Conservation (phyloP, 306 rosid genomes). For the Gastrolobium bilobum region DNA sequence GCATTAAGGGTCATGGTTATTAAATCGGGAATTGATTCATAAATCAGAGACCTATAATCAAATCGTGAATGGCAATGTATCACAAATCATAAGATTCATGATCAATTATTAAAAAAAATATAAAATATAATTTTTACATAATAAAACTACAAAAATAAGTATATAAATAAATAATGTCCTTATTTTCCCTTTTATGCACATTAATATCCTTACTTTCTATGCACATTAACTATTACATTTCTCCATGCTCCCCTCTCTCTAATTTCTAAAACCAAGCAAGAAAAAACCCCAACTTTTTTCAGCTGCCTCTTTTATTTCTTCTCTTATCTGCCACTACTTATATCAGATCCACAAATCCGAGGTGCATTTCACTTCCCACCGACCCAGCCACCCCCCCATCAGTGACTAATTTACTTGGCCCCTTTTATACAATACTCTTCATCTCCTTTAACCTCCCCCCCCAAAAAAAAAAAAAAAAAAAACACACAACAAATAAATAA, state of each 20-base stretch:
- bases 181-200: not conserved
- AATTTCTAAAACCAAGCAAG: constrained; percentile 24
- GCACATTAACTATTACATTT: constrained; percentile 8
- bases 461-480: no score
- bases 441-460: not conserved
- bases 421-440: not conserved
- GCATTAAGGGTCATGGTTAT: constrained; percentile 5
- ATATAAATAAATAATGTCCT: not conserved
- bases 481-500: no score
- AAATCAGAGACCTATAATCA: not conserved
- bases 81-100: not conserved
- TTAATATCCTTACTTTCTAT: constrained; percentile 8
- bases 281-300: not conserved
- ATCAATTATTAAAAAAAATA: not conserved
- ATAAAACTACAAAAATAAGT: not conserved
- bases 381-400: not conserved
- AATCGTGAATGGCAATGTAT: not conserved
- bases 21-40: not conserved
- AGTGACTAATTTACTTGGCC: not conserved
- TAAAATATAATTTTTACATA: not conserved
- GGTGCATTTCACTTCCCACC: constrained; percentile 4
- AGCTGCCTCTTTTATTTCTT: not conserved
- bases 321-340: not conserved
- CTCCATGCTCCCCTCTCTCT: constrained; percentile 3
- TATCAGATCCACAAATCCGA: not conserved